These are phyloP conservation scores for Lentinula aciculospora DNA, from an alignment of 768 basidiomycete species.

Conservation along the genomic window DNA sequence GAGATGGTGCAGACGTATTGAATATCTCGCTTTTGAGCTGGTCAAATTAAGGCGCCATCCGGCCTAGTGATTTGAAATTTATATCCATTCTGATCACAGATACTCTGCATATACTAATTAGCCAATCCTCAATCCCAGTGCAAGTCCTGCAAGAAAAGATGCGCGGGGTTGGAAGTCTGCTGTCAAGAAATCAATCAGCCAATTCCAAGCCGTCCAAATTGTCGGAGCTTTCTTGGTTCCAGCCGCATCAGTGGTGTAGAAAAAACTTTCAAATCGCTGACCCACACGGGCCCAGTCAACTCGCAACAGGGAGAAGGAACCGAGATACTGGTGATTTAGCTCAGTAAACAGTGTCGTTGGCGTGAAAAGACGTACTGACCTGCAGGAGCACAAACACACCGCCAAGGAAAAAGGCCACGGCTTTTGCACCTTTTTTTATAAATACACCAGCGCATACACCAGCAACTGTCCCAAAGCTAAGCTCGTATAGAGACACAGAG, in stretches of 20 bases:
- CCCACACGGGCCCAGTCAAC: constrained; percentile 76
- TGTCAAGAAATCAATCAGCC: constrained; percentile 76
- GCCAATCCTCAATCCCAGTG: constrained; percentile 76
- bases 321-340: constrained; percentile 58
- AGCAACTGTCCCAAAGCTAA: constrained; percentile 83
- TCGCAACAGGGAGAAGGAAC: constrained; percentile 62
- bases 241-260: constrained; percentile 57
- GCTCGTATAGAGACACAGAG: constrained; percentile 73
- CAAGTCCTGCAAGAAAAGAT: constrained; percentile 80
- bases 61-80: too few relatives aligned
- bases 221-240: constrained; percentile 59
- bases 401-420: constrained; percentile 80
- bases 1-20: too few relatives aligned
- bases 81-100: too few relatives aligned
- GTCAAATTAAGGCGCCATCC: too few relatives aligned
- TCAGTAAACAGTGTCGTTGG: neutral
- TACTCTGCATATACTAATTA: constrained; percentile 26
- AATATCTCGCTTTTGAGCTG: too few relatives aligned
- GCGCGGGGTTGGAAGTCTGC: constrained; percentile 92
- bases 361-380: constrained; percentile 35
- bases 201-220: constrained; percentile 56
- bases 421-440: constrained; percentile 89
- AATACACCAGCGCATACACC: constrained; percentile 92
- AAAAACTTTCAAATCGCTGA: constrained; percentile 62
- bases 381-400: constrained; percentile 89